A percentile compares a stretch with the other conserved stretches of the same genome.
Conservation (phyloP, 2,329 filamentous ascomycete species). For the Aspergillus quadrilineatus region DNA sequence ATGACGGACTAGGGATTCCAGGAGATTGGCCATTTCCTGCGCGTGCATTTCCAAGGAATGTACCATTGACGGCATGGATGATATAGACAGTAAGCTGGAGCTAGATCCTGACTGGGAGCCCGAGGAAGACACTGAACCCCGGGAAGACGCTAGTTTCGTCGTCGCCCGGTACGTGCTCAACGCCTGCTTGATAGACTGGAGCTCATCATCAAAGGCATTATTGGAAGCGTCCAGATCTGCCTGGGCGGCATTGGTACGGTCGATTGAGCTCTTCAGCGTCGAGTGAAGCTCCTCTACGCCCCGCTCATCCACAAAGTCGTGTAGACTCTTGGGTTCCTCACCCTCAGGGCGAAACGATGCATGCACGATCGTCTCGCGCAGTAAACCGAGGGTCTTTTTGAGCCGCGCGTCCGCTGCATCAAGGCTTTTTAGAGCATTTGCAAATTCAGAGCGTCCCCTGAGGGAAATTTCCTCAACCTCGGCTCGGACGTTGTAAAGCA, state of each 20-base stretch:
- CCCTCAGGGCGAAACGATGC: conserved; percentile 52
- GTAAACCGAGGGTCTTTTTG: conserved; percentile 53
- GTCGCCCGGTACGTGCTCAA: conserved; percentile 46
- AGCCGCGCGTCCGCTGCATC: conserved; percentile 60
- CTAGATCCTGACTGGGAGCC: conserved; percentile 33
- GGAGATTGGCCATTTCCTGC: conserved; percentile 74
- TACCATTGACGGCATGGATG: conserved; percentile 55
- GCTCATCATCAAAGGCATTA: conserved; percentile 70
- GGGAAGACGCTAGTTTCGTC: conserved; percentile 41
- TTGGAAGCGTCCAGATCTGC: conserved; percentile 55
- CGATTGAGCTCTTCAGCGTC: conserved; percentile 59
- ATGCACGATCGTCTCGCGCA: conserved; percentile 61
- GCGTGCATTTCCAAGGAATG: conserved; percentile 69
- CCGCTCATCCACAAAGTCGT: conserved; percentile 66
- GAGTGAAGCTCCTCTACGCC: conserved; percentile 59
- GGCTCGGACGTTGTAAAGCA: conserved; percentile 44
- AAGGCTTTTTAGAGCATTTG: conserved; percentile 53
- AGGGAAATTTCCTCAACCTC: conserved; percentile 46
- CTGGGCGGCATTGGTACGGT: conserved; percentile 61
- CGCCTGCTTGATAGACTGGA: conserved; percentile 63
- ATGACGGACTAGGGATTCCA: conserved; percentile 78
- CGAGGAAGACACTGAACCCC: conserved; percentile 35
- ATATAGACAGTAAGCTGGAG: conserved; percentile 35
- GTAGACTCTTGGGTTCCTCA: conserved; percentile 55
- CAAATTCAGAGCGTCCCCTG: conserved; percentile 45